phyloP scores from a whole-genome alignment of 177 flowering plant species.

The Vitis hybrid region DNA sequence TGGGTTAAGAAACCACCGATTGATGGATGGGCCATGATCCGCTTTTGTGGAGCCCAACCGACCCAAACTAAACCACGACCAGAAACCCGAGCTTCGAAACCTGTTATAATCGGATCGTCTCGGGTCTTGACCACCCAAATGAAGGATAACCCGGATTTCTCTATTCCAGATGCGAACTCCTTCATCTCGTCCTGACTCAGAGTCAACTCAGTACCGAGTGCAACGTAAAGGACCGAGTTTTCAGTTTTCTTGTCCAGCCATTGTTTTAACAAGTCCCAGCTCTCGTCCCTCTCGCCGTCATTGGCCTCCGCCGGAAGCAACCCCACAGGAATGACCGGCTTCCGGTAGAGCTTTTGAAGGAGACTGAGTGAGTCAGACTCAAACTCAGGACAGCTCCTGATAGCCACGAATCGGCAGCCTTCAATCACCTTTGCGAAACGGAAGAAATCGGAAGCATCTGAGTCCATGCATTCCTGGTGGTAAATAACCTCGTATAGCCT shows the following conservation, averaged over 20 bases:
- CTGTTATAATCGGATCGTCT: background rate
- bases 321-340: slow-evolving; percentile 16
- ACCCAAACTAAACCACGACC: slow-evolving; percentile 25
- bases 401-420: background rate
- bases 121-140: slow-evolving; percentile 28
- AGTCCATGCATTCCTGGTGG: slow-evolving; percentile 1
- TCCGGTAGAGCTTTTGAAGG: slow-evolving; percentile 8
- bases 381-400: slow-evolving; percentile 11
- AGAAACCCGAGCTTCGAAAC: slow-evolving; percentile 25
- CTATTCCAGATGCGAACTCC: slow-evolving; percentile 44
- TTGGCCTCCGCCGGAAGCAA: background rate
- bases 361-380: slow-evolving; percentile 13
- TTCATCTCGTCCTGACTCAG: slow-evolving; percentile 24
- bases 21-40: slow-evolving; percentile 27
- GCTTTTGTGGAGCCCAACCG: slow-evolving; percentile 36
- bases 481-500: background rate
- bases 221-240: slow-evolving; percentile 29
- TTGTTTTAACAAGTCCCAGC: background rate
- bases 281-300: background rate
- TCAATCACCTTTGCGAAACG: background rate
- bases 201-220: slow-evolving; percentile 31
- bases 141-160: slow-evolving; percentile 37
- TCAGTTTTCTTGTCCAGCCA: slow-evolving; percentile 23
- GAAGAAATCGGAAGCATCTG: slow-evolving; percentile 2
- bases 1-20: slow-evolving; percentile 31